A percentile compares a stretch with the other conserved stretches of the same genome.
These are phyloP conservation scores for Cicer bijugum DNA, from an alignment of 306 rosid genomes.

Conservation along the genomic window DNA sequence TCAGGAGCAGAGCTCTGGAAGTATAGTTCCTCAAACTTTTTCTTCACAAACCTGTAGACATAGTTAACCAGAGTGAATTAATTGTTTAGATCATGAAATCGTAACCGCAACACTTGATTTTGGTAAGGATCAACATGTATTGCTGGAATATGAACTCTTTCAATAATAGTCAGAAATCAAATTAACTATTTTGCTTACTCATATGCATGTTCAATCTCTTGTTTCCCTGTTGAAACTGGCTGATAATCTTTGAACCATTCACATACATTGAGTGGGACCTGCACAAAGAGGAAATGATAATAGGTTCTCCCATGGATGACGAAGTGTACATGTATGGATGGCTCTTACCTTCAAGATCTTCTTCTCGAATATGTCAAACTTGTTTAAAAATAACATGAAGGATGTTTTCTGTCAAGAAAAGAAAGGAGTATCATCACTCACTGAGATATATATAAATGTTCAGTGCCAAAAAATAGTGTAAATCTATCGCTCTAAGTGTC, in stretches of 20 bases:
- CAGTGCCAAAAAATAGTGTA: neutral
- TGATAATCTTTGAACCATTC: slow-evolving; percentile 97
- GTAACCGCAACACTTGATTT: slow-evolving; percentile 1
- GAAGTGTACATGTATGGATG: slow-evolving; percentile 24
- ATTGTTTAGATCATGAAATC: neutral
- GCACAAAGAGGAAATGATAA: slow-evolving; percentile 47
- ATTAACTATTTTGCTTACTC: slow-evolving; percentile 65
- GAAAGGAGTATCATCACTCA: slow-evolving; percentile 36
- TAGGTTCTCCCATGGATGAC: slow-evolving; percentile 35
- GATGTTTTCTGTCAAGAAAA: slow-evolving; percentile 80
- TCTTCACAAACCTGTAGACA: slow-evolving; percentile 85
- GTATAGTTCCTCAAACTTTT: slow-evolving; percentile 88
- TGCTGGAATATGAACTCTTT: slow-evolving; percentile 19
- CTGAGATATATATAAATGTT: slow-evolving; percentile 18
- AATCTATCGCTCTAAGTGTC: slow-evolving; percentile 25
- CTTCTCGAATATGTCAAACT: slow-evolving; percentile 96
- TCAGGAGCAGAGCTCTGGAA: slow-evolving; percentile 92
- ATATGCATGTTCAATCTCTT: slow-evolving; percentile 89
- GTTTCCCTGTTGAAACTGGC: slow-evolving; percentile 87
- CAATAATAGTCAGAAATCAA: slow-evolving; percentile 35
- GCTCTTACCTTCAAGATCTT: slow-evolving; percentile 79
- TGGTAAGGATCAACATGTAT: slow-evolving; percentile 6
- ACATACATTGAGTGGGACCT: slow-evolving; percentile 90
- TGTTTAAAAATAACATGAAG: slow-evolving; percentile 95
- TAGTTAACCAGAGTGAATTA: neutral